These are phyloP conservation scores for Dillenia turbinata DNA, from an alignment of 164 flowering plant genomes.

Conservation along the genomic window DNA sequence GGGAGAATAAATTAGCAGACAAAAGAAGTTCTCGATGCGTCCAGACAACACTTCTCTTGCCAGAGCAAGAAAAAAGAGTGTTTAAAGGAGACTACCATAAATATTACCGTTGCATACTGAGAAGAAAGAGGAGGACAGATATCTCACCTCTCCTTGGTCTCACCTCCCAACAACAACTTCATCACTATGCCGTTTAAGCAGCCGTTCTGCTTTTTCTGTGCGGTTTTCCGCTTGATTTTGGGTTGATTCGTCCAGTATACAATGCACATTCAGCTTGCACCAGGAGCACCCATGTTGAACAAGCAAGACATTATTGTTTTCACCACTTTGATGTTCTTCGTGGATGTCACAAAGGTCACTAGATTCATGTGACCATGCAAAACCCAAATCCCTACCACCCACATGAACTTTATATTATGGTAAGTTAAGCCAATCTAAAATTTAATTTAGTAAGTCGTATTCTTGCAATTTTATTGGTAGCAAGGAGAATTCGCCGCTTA, in stretches of 20 bases:
- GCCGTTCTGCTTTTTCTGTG: slow-evolving; percentile 97
- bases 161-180: no score
- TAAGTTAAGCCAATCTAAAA: slow-evolving; percentile 47
- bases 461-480: background rate
- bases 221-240: slow-evolving; percentile 88
- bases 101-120: no score
- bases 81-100: no score
- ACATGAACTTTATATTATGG: no score
- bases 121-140: no score
- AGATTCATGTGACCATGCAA: slow-evolving; percentile 83
- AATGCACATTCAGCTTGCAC: slow-evolving; percentile 91
- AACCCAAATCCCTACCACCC: slow-evolving; percentile 74
- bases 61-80: no score
- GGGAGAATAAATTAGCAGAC: no score
- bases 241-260: slow-evolving; percentile 87
- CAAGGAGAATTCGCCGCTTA: background rate
- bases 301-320: slow-evolving; percentile 82
- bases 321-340: slow-evolving; percentile 75
- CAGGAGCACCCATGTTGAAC: slow-evolving; percentile 88
- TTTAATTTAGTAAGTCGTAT: slow-evolving; percentile 2
- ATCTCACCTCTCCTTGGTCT: no score
- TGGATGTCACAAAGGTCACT: slow-evolving; percentile 89
- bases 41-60: no score
- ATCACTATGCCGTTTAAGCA: slow-evolving; percentile 19
- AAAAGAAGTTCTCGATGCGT: no score